Conservation (phyloP, 768 basidiomycete genomes). For the Phylloporus rhodoxanthus region DNA sequence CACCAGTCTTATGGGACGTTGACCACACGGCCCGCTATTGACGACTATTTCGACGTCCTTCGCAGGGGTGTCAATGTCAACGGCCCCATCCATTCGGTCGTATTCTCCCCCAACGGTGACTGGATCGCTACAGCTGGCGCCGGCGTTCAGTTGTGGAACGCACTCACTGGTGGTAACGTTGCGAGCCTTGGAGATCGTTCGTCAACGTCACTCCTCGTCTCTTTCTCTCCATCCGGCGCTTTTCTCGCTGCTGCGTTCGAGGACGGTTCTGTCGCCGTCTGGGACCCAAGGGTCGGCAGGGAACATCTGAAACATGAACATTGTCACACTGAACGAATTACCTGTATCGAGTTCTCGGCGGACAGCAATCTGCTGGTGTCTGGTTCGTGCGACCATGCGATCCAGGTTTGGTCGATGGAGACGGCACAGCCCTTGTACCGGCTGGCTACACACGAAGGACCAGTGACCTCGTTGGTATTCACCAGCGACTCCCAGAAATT, state of each 20-base stretch:
- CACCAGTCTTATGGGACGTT: slow-evolving; percentile 6
- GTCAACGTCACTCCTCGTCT: slow-evolving; percentile 5
- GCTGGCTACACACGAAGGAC: slow-evolving; percentile 13
- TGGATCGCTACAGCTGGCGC: slow-evolving; percentile 6
- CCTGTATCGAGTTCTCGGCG: slow-evolving; percentile 11
- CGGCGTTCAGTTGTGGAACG: slow-evolving; percentile 16
- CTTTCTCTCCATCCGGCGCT: slow-evolving; percentile 9
- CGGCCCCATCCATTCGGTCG: slow-evolving; percentile 4
- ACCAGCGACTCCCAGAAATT: slow-evolving; percentile 15
- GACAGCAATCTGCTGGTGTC: slow-evolving; percentile 6
- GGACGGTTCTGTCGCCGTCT: slow-evolving; percentile 5
- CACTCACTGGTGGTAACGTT: slow-evolving; percentile 9
- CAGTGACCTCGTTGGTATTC: slow-evolving; percentile 18
- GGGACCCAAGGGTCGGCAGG: slow-evolving; percentile 13
- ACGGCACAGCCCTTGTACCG: slow-evolving; percentile 9
- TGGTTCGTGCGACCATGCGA: slow-evolving; percentile 3
- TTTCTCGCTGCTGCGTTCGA: slow-evolving; percentile 9
- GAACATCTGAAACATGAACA: slow-evolving; percentile 6
- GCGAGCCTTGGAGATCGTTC: slow-evolving; percentile 8
- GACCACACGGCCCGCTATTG: neutral
- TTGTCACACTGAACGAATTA: slow-evolving; percentile 3
- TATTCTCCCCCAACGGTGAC: slow-evolving; percentile 11
- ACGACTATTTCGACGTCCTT: slow-evolving; percentile 4
- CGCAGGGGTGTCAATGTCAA: slow-evolving; percentile 4
- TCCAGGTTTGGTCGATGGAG: slow-evolving; percentile 23